These are phyloP conservation scores for Boletus tomentosulus DNA, from an alignment of 768 basidiomycete genomes.

Conservation along the genomic window DNA sequence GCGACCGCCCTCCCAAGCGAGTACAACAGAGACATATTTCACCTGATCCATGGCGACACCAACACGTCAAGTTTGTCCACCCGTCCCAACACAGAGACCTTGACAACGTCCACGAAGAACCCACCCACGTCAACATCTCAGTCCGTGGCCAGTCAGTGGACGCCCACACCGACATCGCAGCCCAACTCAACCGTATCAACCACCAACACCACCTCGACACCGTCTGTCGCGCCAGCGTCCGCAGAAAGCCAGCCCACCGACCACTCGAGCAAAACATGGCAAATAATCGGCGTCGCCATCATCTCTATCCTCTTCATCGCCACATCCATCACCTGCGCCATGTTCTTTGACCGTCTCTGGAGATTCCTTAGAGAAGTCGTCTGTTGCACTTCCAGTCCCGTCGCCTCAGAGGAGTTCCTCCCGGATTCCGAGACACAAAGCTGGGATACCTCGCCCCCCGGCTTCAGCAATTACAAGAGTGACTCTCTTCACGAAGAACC, in stretches of 20 bases:
- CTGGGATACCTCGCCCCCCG: conserved; percentile 42
- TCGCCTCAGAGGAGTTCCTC: conserved; percentile 50
- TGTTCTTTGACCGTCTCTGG: conserved; percentile 74
- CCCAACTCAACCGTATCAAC: background rate
- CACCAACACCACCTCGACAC: background rate
- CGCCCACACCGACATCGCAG: background rate
- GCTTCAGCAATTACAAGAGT: background rate
- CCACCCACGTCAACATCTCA: background rate
- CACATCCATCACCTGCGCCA: conserved; percentile 48
- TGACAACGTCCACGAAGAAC: background rate
- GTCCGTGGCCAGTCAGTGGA: background rate
- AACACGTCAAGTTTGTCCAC: background rate
- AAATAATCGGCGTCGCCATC: conserved; percentile 64
- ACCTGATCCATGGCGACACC: conserved; percentile 10
- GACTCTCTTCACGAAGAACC: conserved; percentile 1
- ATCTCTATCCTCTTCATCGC: conserved; percentile 60
- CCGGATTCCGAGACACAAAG: conserved; percentile 60
- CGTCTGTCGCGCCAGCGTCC: conserved; percentile 6
- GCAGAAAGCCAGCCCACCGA: conserved; percentile 24
- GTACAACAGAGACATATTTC: conserved; percentile 11
- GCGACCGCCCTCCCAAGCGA: conserved; percentile 1
- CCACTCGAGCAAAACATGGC: conserved; percentile 53
- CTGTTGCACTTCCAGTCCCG: conserved; percentile 33
- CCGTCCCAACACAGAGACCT: background rate
- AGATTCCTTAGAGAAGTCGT: conserved; percentile 51